A percentile compares a stretch with the other conserved stretches of the same genome.
phyloP scores from a whole-genome alignment of 108 stramenopile species.

The Cylindrotheca closterium region DNA sequence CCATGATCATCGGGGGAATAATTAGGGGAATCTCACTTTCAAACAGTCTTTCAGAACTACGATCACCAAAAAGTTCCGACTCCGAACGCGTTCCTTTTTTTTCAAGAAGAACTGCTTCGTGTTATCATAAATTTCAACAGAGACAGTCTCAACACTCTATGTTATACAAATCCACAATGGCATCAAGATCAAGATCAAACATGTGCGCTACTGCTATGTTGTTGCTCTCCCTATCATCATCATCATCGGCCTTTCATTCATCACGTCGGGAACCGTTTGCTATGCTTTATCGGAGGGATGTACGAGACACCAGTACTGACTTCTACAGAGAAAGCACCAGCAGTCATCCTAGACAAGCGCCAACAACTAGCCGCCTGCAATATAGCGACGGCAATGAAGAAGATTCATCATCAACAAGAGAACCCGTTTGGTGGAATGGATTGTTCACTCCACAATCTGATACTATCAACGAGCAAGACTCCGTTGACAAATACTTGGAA shows the following conservation, averaged over 20 bases:
- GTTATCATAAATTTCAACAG: neutral
- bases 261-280: neutral
- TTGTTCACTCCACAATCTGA: neutral
- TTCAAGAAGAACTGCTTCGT: too few relatives aligned
- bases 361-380: neutral
- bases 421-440: neutral
- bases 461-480: conserved; percentile 27
- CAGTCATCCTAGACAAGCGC: neutral
- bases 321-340: too few relatives aligned
- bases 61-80: too few relatives aligned
- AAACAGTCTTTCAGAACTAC: too few relatives aligned
- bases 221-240: conserved; percentile 1
- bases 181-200: too few relatives aligned
- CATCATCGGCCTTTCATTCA: conserved; percentile 6
- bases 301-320: neutral
- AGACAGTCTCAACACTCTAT: too few relatives aligned
- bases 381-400: conserved; percentile 9
- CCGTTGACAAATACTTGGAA: conserved; percentile 49
- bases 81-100: too few relatives aligned
- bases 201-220: too few relatives aligned
- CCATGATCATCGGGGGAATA: too few relatives aligned
- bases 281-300: neutral
- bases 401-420: neutral
- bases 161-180: too few relatives aligned
- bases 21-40: too few relatives aligned